A percentile compares a stretch with the other conserved stretches of the same genome.
Conservation (phyloP, 768 basidiomycete species). For the Dendrothele bispora region DNA sequence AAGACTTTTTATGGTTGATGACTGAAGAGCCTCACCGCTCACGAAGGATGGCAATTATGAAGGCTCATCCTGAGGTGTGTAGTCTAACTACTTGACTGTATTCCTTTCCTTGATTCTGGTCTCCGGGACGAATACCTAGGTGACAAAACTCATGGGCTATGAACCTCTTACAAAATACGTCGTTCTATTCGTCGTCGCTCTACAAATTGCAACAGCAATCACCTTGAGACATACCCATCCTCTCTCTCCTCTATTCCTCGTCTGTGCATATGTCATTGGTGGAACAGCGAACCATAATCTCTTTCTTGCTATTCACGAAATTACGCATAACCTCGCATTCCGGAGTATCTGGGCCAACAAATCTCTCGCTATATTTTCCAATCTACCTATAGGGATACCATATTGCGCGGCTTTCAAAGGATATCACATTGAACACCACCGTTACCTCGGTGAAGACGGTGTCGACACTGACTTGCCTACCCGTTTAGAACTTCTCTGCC, state of each 20-base stretch:
- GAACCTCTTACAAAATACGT: conserved; percentile 91
- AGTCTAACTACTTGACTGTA: background rate
- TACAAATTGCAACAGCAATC: conserved; percentile 70
- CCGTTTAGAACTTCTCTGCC: conserved; percentile 73
- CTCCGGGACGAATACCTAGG: conserved; percentile 59
- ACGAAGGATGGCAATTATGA: conserved; percentile 85
- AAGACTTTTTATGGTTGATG: conserved; percentile 95
- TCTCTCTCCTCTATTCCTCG: conserved; percentile 68
- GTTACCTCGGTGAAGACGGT: conserved; percentile 92
- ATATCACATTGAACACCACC: conserved; percentile 97
- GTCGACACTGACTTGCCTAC: conserved; percentile 96
- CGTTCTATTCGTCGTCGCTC: conserved; percentile 75
- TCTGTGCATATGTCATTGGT: conserved; percentile 82
- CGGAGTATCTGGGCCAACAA: conserved; percentile 81
- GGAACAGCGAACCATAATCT: conserved; percentile 97
- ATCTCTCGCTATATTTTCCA: conserved; percentile 84
- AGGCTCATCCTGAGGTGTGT: conserved; percentile 87
- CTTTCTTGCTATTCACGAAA: conserved; percentile 98
- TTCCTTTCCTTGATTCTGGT: background rate
- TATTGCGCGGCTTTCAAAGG: conserved; percentile 97
- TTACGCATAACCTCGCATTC: conserved; percentile 97
- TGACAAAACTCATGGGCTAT: conserved; percentile 95
- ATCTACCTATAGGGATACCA: conserved; percentile 91
- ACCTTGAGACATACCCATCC: conserved; percentile 68
- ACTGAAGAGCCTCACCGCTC: conserved; percentile 97